Evolutionary conservation across 2,329 filamentous ascomycete species (phyloP).

Genomic region (Curvularia sp.): DNA sequence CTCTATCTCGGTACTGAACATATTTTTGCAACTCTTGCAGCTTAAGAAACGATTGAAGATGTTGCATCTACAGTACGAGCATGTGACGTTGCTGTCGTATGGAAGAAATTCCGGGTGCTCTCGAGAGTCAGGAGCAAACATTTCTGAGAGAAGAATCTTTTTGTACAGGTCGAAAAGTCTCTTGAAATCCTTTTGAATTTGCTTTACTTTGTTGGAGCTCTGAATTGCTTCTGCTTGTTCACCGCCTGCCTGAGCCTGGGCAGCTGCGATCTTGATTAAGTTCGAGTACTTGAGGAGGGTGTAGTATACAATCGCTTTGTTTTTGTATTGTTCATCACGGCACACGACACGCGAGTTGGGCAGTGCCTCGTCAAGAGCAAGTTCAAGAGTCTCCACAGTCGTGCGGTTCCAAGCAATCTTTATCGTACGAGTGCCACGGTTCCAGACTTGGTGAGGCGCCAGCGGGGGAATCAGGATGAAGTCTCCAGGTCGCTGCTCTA

Average conservation of each 20-base stretch:
- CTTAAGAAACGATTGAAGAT: conserved; percentile 98
- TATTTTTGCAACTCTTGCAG: conserved; percentile 80
- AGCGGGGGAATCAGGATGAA: conserved; percentile 92
- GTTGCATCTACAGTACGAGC: conserved; percentile 93
- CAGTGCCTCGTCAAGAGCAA: conserved; percentile 85
- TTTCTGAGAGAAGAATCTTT: conserved; percentile 81
- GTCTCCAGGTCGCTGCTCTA: conserved; percentile 89
- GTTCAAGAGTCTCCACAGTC: conserved; percentile 85
- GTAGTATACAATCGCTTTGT: conserved; percentile 93
- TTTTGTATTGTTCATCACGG: conserved; percentile 98
- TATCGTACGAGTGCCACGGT: conserved; percentile 91
- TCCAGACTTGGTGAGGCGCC: conserved; percentile 98
- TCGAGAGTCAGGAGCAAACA: conserved; percentile 72
- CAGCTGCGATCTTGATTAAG: conserved; percentile 64
- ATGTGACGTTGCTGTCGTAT: conserved; percentile 91
- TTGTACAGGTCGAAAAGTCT: conserved; percentile 80
- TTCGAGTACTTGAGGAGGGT: conserved; percentile 79
- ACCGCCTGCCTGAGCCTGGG: conserved; percentile 57
- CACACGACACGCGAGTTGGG: conserved; percentile 90
- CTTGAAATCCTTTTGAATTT: conserved; percentile 83
- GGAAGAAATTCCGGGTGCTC: conserved; percentile 78
- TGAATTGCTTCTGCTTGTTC: conserved; percentile 49
- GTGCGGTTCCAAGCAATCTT: conserved; percentile 98
- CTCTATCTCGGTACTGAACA: conserved; percentile 71
- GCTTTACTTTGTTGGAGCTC: conserved; percentile 63